Evolutionary conservation across 352 stramenopile genomes (phyloP).

Genomic region (Plasmopara viticola): DNA sequence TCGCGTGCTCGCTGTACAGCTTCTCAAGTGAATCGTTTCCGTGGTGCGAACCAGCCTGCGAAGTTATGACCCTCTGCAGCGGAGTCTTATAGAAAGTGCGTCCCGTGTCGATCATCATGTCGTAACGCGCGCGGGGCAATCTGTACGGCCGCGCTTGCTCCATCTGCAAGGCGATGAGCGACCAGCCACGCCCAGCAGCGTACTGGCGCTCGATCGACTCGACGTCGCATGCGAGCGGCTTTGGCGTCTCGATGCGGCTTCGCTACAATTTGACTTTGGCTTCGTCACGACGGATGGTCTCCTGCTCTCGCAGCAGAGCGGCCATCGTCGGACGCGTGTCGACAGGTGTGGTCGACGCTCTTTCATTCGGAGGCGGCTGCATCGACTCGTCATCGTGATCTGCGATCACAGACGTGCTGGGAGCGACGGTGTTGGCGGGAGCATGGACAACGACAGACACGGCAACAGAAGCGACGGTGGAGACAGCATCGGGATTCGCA

Average conservation of each 20-base stretch:
- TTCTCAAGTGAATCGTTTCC: neutral
- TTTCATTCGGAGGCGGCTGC: neutral
- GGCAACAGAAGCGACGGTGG: no score
- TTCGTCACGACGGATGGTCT: neutral
- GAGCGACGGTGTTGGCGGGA: no score
- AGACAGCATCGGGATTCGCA: no score
- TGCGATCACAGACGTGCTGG: no score
- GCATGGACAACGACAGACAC: no score
- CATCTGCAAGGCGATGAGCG: neutral
- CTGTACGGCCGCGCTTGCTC: neutral
- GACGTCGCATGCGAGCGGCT: neutral
- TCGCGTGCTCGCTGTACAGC: no score
- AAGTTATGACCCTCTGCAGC: neutral
- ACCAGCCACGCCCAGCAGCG: no score
- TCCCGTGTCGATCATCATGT: neutral
- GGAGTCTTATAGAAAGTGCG: neutral
- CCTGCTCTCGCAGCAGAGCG: neutral
- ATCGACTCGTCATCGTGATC: no score
- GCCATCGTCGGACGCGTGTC: neutral
- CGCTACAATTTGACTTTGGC: neutral
- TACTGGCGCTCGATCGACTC: no score
- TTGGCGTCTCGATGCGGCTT: neutral
- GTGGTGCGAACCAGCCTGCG: neutral
- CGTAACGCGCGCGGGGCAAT: neutral
- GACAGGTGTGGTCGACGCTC: neutral